Evolutionary conservation across 31 red algal genomes (phyloP).

Genomic region (Bonnemaisonia californica): DNA sequence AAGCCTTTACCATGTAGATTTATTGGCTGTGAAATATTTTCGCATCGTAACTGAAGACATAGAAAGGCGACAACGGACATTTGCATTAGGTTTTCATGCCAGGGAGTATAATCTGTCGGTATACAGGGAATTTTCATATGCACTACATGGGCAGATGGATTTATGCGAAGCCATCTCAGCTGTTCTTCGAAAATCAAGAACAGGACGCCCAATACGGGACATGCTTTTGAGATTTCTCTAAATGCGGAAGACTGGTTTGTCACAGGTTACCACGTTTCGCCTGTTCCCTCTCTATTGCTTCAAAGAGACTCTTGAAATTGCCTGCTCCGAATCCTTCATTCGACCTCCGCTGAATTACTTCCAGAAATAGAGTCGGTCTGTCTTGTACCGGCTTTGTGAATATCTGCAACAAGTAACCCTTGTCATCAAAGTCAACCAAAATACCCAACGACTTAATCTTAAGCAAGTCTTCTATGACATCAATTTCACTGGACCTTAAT

Average conservation of each 20-base stretch:
- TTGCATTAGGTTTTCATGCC: no score
- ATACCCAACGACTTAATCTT: conserved; percentile 79
- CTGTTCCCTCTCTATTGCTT: conserved; percentile 98
- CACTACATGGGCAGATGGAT: no score
- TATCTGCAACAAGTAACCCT: conserved; percentile 95
- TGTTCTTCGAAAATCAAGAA: no score
- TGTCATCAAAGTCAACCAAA: conserved; percentile 95
- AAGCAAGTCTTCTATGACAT: conserved; percentile 75
- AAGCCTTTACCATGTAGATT: no score
- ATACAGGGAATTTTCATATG: no score
- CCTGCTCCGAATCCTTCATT: conserved; percentile 91
- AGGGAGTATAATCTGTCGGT: no score
- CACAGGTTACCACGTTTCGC: conserved; percentile 79
- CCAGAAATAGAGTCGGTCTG: conserved; percentile 92
- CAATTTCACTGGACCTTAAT: conserved; percentile 38
- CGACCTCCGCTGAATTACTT: conserved; percentile 88
- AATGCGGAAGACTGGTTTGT: not conserved
- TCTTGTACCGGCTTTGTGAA: conserved; percentile 89
- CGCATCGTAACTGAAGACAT: no score
- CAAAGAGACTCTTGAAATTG: conserved; percentile 97
- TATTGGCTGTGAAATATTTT: no score
- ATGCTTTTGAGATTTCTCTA: no score
- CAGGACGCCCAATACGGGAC: no score
- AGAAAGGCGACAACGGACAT: no score
- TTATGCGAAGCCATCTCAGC: no score